These are phyloP conservation scores for Plasmodium relictum DNA, from an alignment of 169 alveolate genomes.

Conservation along the genomic window DNA sequence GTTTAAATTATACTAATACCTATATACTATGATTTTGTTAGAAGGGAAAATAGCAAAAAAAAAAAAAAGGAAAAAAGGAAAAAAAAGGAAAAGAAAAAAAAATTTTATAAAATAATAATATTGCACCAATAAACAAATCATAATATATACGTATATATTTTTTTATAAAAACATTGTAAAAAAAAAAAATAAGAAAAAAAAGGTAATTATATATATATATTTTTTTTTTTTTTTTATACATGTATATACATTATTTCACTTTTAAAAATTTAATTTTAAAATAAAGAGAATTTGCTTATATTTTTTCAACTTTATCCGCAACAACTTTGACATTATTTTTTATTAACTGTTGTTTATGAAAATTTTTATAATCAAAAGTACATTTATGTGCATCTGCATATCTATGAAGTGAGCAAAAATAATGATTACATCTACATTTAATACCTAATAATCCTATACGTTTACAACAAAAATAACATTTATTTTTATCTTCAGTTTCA, in stretches of 20 bases:
- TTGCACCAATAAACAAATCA: slow-evolving; percentile 16
- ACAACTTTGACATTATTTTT: slow-evolving; percentile 91
- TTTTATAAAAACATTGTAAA: neutral
- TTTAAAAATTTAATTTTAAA: slow-evolving; percentile 57
- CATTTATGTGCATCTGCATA: slow-evolving; percentile 95
- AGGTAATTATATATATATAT: slow-evolving; percentile 3
- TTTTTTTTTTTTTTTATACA: neutral
- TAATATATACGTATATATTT: slow-evolving; percentile 13
- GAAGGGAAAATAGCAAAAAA: neutral
- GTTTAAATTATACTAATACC: slow-evolving; percentile 23
- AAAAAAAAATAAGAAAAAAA: slow-evolving; percentile 8
- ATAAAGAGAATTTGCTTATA: slow-evolving; percentile 78
- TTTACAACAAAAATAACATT: slow-evolving; percentile 92
- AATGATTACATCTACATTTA: slow-evolving; percentile 92
- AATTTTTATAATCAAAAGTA: slow-evolving; percentile 92
- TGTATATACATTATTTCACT: slow-evolving; percentile 2
- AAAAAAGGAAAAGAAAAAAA: slow-evolving; percentile 14
- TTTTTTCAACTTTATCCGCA: slow-evolving; percentile 93
- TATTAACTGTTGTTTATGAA: slow-evolving; percentile 90
- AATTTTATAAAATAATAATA: neutral
- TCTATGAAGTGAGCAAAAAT: slow-evolving; percentile 94
- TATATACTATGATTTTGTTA: neutral
- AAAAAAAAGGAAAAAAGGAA: slow-evolving; percentile 3
- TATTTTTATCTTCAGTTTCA: slow-evolving; percentile 76
- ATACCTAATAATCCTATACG: slow-evolving; percentile 94